Evolutionary conservation across 1,139 yeast species (phyloP).

Genomic region (Suhomyces panamericanus): DNA sequence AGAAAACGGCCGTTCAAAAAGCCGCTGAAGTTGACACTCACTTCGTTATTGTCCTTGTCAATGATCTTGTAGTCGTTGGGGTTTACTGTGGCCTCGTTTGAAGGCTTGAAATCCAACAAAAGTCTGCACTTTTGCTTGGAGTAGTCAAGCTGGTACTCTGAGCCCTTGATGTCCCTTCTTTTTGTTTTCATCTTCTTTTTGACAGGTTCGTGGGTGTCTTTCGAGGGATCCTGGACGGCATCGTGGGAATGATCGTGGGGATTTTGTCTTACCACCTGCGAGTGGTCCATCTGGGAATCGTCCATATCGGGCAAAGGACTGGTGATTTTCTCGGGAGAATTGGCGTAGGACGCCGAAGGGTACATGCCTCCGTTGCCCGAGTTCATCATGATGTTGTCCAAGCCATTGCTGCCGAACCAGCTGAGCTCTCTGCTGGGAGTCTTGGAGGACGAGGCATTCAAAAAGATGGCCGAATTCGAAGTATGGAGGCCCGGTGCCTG

Average conservation of each 20-base stretch:
- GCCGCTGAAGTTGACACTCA: conserved; percentile 32
- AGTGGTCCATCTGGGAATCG: not conserved
- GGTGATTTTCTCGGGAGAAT: conserved; percentile 7
- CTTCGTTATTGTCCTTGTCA: conserved; percentile 29
- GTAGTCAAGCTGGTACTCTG: conserved; percentile 12
- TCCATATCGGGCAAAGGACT: conserved; percentile 6
- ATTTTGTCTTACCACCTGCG: not conserved
- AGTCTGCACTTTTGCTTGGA: conserved; percentile 17
- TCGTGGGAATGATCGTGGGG: not conserved
- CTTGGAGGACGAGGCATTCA: conserved; percentile 4
- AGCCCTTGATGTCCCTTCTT: conserved; percentile 12
- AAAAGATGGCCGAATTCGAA: conserved; percentile 10
- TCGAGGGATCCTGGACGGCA: not conserved
- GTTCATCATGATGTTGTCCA: conserved; percentile 7
- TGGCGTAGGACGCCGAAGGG: conserved; percentile 1
- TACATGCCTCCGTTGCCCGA: not conserved
- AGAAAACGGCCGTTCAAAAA: conserved; percentile 45
- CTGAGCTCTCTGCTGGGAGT: conserved; percentile 9
- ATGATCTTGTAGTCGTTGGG: conserved; percentile 29
- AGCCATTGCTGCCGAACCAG: conserved; percentile 8
- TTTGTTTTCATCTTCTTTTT: conserved; percentile 10
- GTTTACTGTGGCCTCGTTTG: conserved; percentile 10
- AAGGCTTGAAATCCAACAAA: conserved; percentile 32
- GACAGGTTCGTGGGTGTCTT: conserved; percentile 6
- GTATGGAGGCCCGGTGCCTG: conserved; percentile 4